Percentiles rank a stretch among this genome's conserved stretches.
phyloP scores from a whole-genome alignment of 352 stramenopile genomes.

The Blastocystis sp. region DNA sequence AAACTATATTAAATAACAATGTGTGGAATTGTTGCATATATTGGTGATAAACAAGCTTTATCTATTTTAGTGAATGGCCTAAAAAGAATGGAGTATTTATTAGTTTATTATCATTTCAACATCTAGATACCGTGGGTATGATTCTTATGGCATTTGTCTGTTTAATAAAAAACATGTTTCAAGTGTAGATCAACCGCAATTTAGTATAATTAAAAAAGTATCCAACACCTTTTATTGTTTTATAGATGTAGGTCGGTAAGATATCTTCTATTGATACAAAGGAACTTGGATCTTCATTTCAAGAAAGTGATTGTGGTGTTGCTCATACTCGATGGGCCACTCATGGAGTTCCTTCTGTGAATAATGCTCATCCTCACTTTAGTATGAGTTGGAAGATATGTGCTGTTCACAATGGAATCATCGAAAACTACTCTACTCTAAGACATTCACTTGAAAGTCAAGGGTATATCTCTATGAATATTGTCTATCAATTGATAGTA shows the following conservation, averaged over 20 bases:
- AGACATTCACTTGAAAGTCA: slow-evolving; percentile 49
- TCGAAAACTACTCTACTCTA: slow-evolving; percentile 82
- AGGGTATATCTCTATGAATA: no score
- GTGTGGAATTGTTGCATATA: slow-evolving; percentile 39
- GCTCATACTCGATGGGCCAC: slow-evolving; percentile 97
- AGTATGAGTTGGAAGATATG: slow-evolving; percentile 72
- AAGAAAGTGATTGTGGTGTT: slow-evolving; percentile 60
- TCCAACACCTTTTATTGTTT: slow-evolving; percentile 40
- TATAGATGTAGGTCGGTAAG: slow-evolving; percentile 68
- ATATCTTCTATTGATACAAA: slow-evolving; percentile 68
- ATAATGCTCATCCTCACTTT: slow-evolving; percentile 88
- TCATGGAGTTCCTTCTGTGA: slow-evolving; percentile 85
- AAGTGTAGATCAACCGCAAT: slow-evolving; percentile 38
- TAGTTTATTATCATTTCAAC: no score
- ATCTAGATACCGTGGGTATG: slow-evolving; percentile 93
- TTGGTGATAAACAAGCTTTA: slow-evolving; percentile 48
- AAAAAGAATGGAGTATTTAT: slow-evolving; percentile 64
- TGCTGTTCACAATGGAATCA: slow-evolving; percentile 94
- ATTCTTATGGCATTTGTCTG: slow-evolving; percentile 83
- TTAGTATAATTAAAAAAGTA: slow-evolving; percentile 40
- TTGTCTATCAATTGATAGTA: no score
- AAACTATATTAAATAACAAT: slow-evolving; percentile 17
- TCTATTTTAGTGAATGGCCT: slow-evolving; percentile 61
- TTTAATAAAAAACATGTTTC: slow-evolving; percentile 48
- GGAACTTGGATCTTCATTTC: slow-evolving; percentile 44